Evolutionary conservation across 169 alveolate genomes (phyloP).

Genomic region (Plasmodium chabaudi): DNA sequence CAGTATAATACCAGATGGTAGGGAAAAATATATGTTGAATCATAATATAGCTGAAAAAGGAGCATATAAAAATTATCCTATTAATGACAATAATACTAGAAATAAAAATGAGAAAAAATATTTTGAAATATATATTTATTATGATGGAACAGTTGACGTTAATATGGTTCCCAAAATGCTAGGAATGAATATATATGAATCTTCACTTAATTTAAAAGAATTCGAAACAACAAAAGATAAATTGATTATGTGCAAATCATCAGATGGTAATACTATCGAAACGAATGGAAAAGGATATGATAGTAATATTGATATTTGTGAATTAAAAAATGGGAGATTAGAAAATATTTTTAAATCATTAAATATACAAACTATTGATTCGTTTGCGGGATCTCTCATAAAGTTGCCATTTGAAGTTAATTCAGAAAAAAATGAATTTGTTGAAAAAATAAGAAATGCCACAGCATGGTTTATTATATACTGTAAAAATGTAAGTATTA

Average conservation of each 20-base stretch:
- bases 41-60: background rate
- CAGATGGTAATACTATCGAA: background rate
- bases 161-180: slow-evolving; percentile 8
- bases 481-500: slow-evolving; percentile 16
- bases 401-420: slow-evolving; percentile 14
- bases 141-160: slow-evolving; percentile 4
- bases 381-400: slow-evolving; percentile 46
- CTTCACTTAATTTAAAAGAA: background rate
- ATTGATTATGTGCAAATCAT: slow-evolving; percentile 16
- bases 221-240: slow-evolving; percentile 22
- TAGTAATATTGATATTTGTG: background rate
- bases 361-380: slow-evolving; percentile 2
- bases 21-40: background rate
- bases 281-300: background rate
- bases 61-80: background rate
- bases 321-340: slow-evolving; percentile 3
- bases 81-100: background rate
- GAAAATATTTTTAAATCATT: slow-evolving; percentile 17
- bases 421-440: slow-evolving; percentile 1
- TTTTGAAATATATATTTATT: slow-evolving; percentile 40
- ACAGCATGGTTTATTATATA: slow-evolving; percentile 23
- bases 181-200: slow-evolving; percentile 40
- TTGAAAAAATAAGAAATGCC: slow-evolving; percentile 23
- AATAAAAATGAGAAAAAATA: slow-evolving; percentile 9
- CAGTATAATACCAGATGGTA: background rate